Evolutionary conservation across 805 yeast species (phyloP), one percentile per base, ranked within the genome.

Genomic region (Metschnikowia rubicola): DNA sequence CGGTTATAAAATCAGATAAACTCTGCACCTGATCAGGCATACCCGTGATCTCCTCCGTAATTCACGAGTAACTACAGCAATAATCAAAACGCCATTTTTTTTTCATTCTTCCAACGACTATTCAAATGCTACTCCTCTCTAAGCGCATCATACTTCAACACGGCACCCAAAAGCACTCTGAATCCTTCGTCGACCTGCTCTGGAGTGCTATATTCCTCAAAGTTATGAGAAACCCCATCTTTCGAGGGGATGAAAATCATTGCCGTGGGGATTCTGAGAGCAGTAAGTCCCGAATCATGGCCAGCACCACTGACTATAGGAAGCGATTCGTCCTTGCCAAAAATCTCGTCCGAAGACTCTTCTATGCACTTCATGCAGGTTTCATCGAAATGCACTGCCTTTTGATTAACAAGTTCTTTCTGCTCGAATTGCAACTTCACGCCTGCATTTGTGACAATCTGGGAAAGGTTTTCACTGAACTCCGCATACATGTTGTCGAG

Each of bases 221-320:
- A 85, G 61, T 81, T 82, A 61, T 84, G 90, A 26, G 83, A 75
- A 34, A 84, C 69, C 21, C 89, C 89, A 56, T 80, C 83, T 53
- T 67, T 76, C 30, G 84, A 77, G 8, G 91, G 90, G 56, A 83
- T 80, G 60, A 84, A 84, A 31, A 84, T 78, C 89, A 84, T 84
- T 2, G 88, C 78, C 0, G 90, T 83, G 35, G 91, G 90, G 35
- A 79, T 75, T 39, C 73, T 69, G 6, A 66, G 56, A 8, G 79
- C 71, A 2, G 85, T 80, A 19, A 77, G 73, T 55, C 88, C 81
- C 8, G 87, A 80, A 58, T 84, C 91, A 54, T 84, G 91, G 10
- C 87, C 88, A 5, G 90, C 88, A 29, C 91, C 89, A 53, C 85
- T 78, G 39, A 75, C 73, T 43, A 83, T 80, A 34, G 68, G 73